These are phyloP conservation scores for Taphrina deformans DNA, from an alignment of 1,139 yeast genomes.

Conservation along the genomic window DNA sequence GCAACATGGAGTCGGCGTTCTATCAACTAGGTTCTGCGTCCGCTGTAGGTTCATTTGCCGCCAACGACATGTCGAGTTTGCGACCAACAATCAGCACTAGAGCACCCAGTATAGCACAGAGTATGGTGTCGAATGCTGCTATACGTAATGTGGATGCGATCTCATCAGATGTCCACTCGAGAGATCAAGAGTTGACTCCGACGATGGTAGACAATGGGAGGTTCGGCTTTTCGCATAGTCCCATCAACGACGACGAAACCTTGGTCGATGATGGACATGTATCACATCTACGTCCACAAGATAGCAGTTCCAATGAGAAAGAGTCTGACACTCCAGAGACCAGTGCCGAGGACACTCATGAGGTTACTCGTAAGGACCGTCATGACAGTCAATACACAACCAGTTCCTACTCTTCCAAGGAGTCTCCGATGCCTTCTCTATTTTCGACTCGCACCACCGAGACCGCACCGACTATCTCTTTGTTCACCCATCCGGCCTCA, in stretches of 20 bases:
- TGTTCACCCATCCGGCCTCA: slow-evolving; percentile 10
- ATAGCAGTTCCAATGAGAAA: neutral
- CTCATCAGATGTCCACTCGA: neutral
- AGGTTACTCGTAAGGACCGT: neutral
- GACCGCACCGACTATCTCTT: slow-evolving; percentile 13
- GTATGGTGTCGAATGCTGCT: slow-evolving; percentile 20
- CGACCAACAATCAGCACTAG: slow-evolving; percentile 27
- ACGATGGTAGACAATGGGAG: neutral
- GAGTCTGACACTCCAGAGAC: neutral
- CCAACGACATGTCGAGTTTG: slow-evolving; percentile 22
- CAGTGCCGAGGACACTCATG: neutral
- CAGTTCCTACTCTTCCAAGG: slow-evolving; percentile 10
- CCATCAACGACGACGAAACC: neutral
- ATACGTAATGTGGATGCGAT: slow-evolving; percentile 24
- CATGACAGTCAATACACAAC: neutral
- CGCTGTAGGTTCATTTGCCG: neutral
- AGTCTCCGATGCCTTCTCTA: slow-evolving; percentile 19
- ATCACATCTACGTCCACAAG: neutral
- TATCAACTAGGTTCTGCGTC: neutral
- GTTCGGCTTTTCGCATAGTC: neutral
- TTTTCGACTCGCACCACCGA: slow-evolving; percentile 19
- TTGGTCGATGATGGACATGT: neutral
- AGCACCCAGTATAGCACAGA: slow-evolving; percentile 27
- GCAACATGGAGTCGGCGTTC: neutral
- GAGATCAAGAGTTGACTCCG: slow-evolving; percentile 2